These are phyloP conservation scores for Phoenix roebelenii DNA, from an alignment of 176 grass and related monocot species.

Conservation along the genomic window DNA sequence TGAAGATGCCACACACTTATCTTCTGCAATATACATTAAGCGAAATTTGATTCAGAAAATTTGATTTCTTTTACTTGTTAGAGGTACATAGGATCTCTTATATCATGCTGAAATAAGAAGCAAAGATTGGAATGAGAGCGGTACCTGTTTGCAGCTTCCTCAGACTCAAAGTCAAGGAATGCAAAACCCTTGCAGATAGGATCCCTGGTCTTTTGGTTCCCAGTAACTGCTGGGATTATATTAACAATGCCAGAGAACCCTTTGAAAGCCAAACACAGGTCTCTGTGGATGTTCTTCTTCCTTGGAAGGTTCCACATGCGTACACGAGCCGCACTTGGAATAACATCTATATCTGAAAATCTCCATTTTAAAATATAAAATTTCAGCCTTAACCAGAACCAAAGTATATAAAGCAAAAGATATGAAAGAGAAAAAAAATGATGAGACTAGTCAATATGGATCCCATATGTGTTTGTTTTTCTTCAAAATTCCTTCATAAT, in stretches of 20 bases:
- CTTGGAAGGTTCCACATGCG: slow-evolving; percentile 28
- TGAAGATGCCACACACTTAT: no score
- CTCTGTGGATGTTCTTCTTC: slow-evolving; percentile 97
- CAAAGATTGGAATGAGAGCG: slow-evolving; percentile 1
- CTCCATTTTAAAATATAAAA: neutral
- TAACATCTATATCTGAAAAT: slow-evolving; percentile 23
- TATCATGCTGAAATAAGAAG: neutral
- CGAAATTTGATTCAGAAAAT: no score
- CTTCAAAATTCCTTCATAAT: no score
- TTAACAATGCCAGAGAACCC: slow-evolving; percentile 61
- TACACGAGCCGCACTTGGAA: slow-evolving; percentile 27
- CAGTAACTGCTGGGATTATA: slow-evolving; percentile 57
- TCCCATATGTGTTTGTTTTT: no score
- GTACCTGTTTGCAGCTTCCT: slow-evolving; percentile 59
- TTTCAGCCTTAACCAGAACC: neutral
- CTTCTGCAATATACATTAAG: no score
- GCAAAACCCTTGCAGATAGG: slow-evolving; percentile 91
- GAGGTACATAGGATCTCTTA: neutral
- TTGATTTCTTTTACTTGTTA: neutral
- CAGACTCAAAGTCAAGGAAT: slow-evolving; percentile 52
- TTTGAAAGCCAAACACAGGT: slow-evolving; percentile 71
- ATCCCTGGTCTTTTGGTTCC: slow-evolving; percentile 84
- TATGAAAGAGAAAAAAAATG: no score
- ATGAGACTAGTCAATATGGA: no score
- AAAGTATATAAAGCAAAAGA: no score